phyloP scores from a whole-genome alignment of 305 asterid genomes.

The Fraxinus latifolia region DNA sequence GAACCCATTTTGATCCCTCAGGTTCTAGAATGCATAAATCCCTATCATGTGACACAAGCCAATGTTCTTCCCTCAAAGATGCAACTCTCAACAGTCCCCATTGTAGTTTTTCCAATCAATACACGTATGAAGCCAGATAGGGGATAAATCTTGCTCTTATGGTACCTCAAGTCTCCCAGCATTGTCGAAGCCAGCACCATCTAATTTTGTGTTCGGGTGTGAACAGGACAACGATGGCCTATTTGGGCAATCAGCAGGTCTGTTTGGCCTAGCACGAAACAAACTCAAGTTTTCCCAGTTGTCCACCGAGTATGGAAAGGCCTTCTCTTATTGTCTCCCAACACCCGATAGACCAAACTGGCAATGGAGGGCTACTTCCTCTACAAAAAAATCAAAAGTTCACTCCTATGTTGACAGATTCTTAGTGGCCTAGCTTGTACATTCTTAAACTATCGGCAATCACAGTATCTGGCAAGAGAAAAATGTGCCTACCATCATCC shows the following conservation, averaged over 20 bases:
- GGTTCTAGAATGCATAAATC: constrained; percentile 33
- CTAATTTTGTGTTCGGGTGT: constrained; percentile 19
- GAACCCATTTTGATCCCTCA: constrained; percentile 36
- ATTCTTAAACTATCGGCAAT: constrained; percentile 5
- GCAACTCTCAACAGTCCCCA: constrained; percentile 6
- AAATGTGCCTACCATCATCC: constrained; percentile 5
- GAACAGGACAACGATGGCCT: constrained; percentile 22
- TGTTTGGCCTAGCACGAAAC: constrained; percentile 14
- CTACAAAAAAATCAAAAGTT: constrained; percentile 24
- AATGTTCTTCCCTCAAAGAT: constrained; percentile 9
- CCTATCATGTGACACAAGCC: constrained; percentile 32
- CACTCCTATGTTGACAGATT: constrained; percentile 26
- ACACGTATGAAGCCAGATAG: background rate
- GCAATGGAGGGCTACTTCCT: constrained; percentile 5
- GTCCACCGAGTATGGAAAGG: constrained; percentile 7
- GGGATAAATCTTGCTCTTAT: constrained; percentile 4
- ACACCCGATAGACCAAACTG: constrained; percentile 6
- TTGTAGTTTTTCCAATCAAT: background rate
- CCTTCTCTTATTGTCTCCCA: constrained; percentile 26
- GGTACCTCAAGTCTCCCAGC: constrained; percentile 13
- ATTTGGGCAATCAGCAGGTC: constrained; percentile 3
- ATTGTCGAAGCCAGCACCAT: background rate
- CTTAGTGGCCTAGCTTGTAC: constrained; percentile 1
- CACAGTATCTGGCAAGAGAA: background rate
- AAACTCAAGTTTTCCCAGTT: background rate